phyloP scores from a whole-genome alignment of 2,329 filamentous ascomycete species.

The Xylaria sp. region DNA sequence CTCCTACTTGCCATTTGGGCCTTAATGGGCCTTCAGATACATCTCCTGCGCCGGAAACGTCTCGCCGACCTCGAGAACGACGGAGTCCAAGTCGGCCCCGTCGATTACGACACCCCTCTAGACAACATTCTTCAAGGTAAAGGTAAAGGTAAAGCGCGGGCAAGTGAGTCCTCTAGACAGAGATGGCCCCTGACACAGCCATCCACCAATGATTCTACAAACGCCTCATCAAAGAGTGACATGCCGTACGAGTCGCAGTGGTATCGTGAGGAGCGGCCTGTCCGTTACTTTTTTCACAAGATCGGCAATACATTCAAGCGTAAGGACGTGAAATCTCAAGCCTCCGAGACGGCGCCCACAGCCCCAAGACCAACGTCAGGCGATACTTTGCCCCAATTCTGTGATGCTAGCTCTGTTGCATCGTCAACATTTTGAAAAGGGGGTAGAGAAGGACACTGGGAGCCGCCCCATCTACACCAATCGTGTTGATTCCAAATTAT shows the following conservation, averaged over 20 bases:
- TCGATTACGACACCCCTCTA: not conserved
- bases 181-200: not conserved
- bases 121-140: not conserved
- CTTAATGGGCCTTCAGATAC: not conserved
- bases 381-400: no score
- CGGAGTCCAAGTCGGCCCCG: not conserved
- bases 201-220: not conserved
- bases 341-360: no score
- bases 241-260: not conserved
- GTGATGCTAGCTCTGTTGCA: no score
- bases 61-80: not conserved
- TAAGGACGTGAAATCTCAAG: no score
- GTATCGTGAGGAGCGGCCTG: slow-evolving; percentile 42
- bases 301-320: no score
- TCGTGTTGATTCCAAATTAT: no score
- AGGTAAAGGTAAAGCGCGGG: not conserved
- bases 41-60: not conserved
- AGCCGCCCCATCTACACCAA: no score
- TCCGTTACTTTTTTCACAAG: no score
- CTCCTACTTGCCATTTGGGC: not conserved
- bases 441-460: no score
- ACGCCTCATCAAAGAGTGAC: not conserved
- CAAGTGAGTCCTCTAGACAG: not conserved
- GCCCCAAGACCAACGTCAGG: no score
- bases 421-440: no score